Evolutionary conservation across 768 basidiomycete species (phyloP), one percentile per base, ranked within the genome.

Genomic region (Chalciporus chontae): DNA sequence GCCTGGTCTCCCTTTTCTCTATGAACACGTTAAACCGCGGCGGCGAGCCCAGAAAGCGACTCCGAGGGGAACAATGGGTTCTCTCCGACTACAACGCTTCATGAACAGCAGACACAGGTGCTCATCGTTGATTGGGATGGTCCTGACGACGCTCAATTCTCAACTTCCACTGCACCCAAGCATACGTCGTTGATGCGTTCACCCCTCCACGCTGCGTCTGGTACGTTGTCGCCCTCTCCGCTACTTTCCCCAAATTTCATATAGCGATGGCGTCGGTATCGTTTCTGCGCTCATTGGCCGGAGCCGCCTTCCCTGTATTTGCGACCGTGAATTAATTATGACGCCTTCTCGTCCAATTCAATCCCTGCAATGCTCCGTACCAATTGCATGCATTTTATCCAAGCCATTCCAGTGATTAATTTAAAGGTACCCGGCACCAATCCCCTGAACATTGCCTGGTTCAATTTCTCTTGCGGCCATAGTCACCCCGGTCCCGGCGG

Each of bases 301-400:
- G 88, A 0, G 90, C 87, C 46, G 81, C 76, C 1, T 89, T 91
- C 61, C 89, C 88, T 2, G 68, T 90, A n/a, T 90, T 90, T 56
- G 85, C 82, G 3, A 81, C 84, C 17, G 70, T 76, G 32, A 85
- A 21, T n/a, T n/a, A n/a, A n/a, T n/a, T n/a, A n/a, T n/a, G n/a
- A n/a, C n/a, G n/a, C n/a, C n/a, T n/a, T n/a, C n/a, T n/a, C n/a
- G n/a, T n/a, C n/a, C n/a, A n/a, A n/a, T n/a, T n/a, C n/a, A n/a
- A n/a, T n/a, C n/a, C n/a, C n/a, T n/a, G n/a, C n/a, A n/a, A n/a
- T n/a, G n/a, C n/a, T n/a, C n/a, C n/a, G n/a, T n/a, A n/a, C n/a
- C n/a, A n/a, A n/a, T n/a, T n/a, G n/a, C n/a, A n/a, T n/a, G n/a
- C n/a, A n/a, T n/a, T n/a, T n/a, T n/a, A n/a, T n/a, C n/a, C 21